Evolutionary conservation across 495 filamentous ascomycete species (phyloP), one percentile per base, ranked within the genome.

Genomic region (Penicillium subrubescens): DNA sequence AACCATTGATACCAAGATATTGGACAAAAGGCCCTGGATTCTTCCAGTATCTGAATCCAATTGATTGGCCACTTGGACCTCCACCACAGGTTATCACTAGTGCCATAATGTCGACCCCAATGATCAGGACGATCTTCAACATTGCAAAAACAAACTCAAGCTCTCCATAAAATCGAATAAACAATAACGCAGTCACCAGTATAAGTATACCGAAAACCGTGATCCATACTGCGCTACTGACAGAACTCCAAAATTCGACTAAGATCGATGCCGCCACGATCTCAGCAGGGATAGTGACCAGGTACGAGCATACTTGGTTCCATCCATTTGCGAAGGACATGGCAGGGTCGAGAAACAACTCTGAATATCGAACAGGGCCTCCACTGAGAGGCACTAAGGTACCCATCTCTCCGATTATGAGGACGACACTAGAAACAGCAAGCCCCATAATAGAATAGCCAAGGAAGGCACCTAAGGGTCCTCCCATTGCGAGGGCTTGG

Each of bases 401-500:
- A 6, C 69, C 64, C 67, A 75, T 66, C 61, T 77, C 75, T 17
- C 66, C 75, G 25, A 72, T 59, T 5, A 57, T 64, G 31, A 73
- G 61, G 27, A 71, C 57, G 2, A 77, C 72, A 46, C 61, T 65
- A 4, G 61, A 67, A 14, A 67, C 68, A 17, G 58, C 14, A 8
- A 70, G 12, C 1, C 75, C 75, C 19, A 74, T 56, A 5, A 72
- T 57, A 2, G 63, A 17, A 50, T 76, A 77, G 4, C 61, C 74
- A 5, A 77, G 56, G 48, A 77, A 70, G 2, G 69, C 67, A 2
- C 88, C 82, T 6, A 79, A 86, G 43, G 91, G 91, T 2, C 88
- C 88, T 57, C 82, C 84, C 50, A 75, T 74, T 29, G 84, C 82
- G 50, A 89, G 81, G 11, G 86, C 83, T 37, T 79, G 70, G 35